These are phyloP conservation scores for Colletotrichum coccodes DNA, from an alignment of 2,329 filamentous ascomycete species.

Conservation along the genomic window DNA sequence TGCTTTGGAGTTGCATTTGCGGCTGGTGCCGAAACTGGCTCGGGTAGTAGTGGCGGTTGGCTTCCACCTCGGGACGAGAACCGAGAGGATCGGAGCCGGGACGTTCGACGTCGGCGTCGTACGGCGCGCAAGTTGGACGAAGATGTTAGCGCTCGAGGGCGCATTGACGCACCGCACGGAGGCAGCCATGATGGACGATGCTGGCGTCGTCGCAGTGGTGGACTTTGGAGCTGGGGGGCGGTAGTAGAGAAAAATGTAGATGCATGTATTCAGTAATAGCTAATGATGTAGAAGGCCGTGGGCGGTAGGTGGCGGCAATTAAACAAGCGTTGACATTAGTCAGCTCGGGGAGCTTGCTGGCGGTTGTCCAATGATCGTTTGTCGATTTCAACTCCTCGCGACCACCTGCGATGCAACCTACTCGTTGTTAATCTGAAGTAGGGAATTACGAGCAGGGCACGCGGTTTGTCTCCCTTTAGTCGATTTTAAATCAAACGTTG, in stretches of 20 bases:
- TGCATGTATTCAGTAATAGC: slow-evolving; percentile 43
- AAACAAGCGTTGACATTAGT: slow-evolving; percentile 4
- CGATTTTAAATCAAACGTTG: too few relatives aligned
- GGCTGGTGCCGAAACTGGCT: neutral
- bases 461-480: neutral
- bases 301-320: slow-evolving; percentile 33
- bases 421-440: too few relatives aligned
- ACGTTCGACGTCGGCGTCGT: slow-evolving; percentile 37
- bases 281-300: slow-evolving; percentile 31
- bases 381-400: slow-evolving; percentile 14
- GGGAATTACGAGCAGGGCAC: too few relatives aligned
- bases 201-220: neutral
- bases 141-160: slow-evolving; percentile 49
- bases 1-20: neutral
- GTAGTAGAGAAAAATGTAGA: slow-evolving; percentile 47
- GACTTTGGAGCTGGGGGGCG: neutral
- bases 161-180: slow-evolving; percentile 50
- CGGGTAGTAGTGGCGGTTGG: slow-evolving; percentile 11
- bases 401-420: neutral
- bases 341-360: neutral
- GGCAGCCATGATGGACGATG: slow-evolving; percentile 39
- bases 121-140: slow-evolving; percentile 52
- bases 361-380: slow-evolving; percentile 16
- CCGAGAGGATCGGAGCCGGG: slow-evolving; percentile 47
- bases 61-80: slow-evolving; percentile 40